Conservation (phyloP, 2,329 filamentous ascomycete genomes). For the Incumbomyces delicatus region DNA sequence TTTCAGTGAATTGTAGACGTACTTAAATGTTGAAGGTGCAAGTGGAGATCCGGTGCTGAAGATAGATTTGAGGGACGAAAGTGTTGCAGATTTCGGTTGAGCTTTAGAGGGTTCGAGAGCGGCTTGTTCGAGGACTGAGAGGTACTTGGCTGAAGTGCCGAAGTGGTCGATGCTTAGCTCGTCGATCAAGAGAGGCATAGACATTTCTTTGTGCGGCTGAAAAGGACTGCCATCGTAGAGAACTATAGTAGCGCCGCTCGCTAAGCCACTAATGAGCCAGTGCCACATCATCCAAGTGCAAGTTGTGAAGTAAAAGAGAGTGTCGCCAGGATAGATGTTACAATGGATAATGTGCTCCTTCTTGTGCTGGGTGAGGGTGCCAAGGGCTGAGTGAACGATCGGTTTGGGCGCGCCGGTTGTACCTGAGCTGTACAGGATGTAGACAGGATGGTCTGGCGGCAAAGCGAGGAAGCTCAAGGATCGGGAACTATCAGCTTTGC, state of each 20-base stretch:
- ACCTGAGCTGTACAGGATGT: slow-evolving; percentile 86
- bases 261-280: slow-evolving; percentile 81
- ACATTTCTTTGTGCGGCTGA: slow-evolving; percentile 64
- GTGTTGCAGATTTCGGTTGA: slow-evolving; percentile 28
- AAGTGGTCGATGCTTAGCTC: slow-evolving; percentile 81
- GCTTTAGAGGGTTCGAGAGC: slow-evolving; percentile 50
- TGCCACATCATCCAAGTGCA: slow-evolving; percentile 99
- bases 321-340: slow-evolving; percentile 61
- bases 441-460: slow-evolving; percentile 76
- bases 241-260: slow-evolving; percentile 70
- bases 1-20: slow-evolving; percentile 60
- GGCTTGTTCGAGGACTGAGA: slow-evolving; percentile 80
- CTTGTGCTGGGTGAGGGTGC: slow-evolving; percentile 90
- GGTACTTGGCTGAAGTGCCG: slow-evolving; percentile 87
- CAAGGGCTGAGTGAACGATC: slow-evolving; percentile 83
- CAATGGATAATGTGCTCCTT: slow-evolving; percentile 89
- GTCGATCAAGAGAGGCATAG: slow-evolving; percentile 72
- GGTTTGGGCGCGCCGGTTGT: slow-evolving; percentile 84
- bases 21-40: slow-evolving; percentile 84
- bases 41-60: slow-evolving; percentile 91
- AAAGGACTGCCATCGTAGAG: slow-evolving; percentile 93
- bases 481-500: slow-evolving; percentile 31
- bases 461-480: slow-evolving; percentile 63
- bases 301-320: slow-evolving; percentile 88
- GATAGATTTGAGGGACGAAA: slow-evolving; percentile 61